Evolutionary conservation across 2,329 filamentous ascomycete species (phyloP).

Genomic region (Aureobasidium subglaciale): DNA sequence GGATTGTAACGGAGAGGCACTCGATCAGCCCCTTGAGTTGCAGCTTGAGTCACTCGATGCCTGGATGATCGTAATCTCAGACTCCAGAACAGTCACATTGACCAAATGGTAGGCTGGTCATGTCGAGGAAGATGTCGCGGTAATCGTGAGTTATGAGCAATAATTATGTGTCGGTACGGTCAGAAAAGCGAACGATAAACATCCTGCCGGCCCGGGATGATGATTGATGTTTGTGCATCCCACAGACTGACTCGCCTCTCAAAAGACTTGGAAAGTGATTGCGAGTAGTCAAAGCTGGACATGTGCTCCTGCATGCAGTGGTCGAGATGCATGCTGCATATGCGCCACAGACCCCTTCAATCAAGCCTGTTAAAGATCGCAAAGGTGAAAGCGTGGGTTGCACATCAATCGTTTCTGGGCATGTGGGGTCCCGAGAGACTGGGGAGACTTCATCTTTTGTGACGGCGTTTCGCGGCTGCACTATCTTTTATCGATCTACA

Average conservation of each 20-base stretch:
- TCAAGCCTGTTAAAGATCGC: not conserved
- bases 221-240: not conserved
- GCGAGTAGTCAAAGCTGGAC: not conserved
- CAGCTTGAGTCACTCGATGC: not conserved
- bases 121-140: too few species aligned
- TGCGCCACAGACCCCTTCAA: not conserved
- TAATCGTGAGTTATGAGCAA: too few species aligned
- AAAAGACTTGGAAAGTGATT: not conserved
- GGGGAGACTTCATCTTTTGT: not conserved
- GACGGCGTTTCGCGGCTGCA: not conserved
- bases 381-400: not conserved
- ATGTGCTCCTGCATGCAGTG: not conserved
- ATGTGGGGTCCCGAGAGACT: not conserved
- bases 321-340: not conserved
- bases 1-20: not conserved
- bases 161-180: too few species aligned
- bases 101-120: not conserved
- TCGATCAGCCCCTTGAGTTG: not conserved
- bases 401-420: slow-evolving; percentile 6
- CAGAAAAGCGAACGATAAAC: not conserved
- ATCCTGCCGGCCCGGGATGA: not conserved
- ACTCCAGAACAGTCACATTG: not conserved
- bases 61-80: not conserved
- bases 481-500: not conserved
- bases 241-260: not conserved